Percentiles rank a stretch among this genome's conserved stretches.
These are phyloP conservation scores for Tricladium varicosporioides DNA, from an alignment of 2,329 filamentous ascomycete species.

Conservation along the genomic window DNA sequence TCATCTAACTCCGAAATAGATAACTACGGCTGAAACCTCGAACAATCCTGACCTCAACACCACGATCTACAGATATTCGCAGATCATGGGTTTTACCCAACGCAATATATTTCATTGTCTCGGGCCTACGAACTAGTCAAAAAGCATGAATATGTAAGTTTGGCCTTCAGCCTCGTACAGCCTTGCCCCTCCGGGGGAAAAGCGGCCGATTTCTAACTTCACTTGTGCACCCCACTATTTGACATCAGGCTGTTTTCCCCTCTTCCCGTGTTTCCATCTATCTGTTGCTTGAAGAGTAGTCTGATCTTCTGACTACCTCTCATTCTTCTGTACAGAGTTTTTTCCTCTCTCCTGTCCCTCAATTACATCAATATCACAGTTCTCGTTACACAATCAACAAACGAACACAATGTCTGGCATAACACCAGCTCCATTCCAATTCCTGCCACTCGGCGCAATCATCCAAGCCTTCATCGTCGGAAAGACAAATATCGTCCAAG, in stretches of 20 bases:
- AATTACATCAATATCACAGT: background rate
- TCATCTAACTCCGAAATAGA: too few relatives aligned
- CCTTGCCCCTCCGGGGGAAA: constrained; percentile 3
- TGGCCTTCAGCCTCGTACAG: background rate
- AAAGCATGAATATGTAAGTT: too few relatives aligned
- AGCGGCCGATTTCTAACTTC: background rate
- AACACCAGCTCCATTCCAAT: constrained; percentile 47
- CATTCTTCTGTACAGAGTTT: background rate
- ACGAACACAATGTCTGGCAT: background rate
- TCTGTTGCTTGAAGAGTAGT: background rate
- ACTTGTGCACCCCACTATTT: constrained; percentile 3
- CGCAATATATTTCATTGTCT: too few relatives aligned
- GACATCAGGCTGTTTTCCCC: constrained; percentile 5
- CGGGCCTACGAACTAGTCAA: too few relatives aligned
- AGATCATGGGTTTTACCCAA: too few relatives aligned
- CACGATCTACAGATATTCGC: too few relatives aligned
- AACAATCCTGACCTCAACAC: too few relatives aligned
- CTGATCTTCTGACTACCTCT: background rate
- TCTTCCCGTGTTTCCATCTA: background rate
- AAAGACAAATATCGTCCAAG: constrained; percentile 82
- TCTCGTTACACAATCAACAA: background rate
- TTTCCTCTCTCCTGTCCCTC: background rate
- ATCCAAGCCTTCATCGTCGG: constrained; percentile 78
- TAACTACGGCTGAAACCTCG: too few relatives aligned
- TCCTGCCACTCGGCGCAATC: constrained; percentile 75